Conservation (phyloP, 1,284 basidiomycete genomes). For the Schizophyllum amplum region DNA sequence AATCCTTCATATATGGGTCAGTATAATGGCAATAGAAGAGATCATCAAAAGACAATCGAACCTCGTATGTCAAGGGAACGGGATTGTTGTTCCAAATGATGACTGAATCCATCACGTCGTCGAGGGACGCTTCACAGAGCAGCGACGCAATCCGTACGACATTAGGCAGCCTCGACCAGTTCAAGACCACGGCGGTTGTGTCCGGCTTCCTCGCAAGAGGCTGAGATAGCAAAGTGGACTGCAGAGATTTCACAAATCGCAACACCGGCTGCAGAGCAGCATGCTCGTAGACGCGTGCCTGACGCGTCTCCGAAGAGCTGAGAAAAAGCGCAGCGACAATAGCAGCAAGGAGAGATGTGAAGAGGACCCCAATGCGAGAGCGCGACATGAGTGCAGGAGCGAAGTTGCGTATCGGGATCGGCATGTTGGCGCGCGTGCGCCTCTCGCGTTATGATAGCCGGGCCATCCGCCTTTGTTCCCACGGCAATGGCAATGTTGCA, state of each 20-base stretch:
- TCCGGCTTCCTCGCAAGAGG: constrained; percentile 14
- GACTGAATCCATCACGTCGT: constrained; percentile 41
- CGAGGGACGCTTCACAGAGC: constrained; percentile 40
- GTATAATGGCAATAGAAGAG: not conserved
- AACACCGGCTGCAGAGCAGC: too few relatives aligned
- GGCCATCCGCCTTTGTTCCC: too few relatives aligned
- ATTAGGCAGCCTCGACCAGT: constrained; percentile 59
- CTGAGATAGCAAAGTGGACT: not conserved
- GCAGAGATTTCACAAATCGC: not conserved
- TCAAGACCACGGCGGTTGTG: constrained; percentile 49
- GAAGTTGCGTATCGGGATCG: not conserved
- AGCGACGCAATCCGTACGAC: constrained; percentile 44
- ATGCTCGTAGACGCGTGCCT: too few relatives aligned
- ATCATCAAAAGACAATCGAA: constrained; percentile 19
- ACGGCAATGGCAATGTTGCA: not conserved
- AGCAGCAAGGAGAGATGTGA: not conserved
- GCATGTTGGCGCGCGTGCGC: not conserved
- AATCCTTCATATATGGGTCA: constrained; percentile 28
- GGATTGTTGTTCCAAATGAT: constrained; percentile 63
- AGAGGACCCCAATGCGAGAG: not conserved
- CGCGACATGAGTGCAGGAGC: not conserved
- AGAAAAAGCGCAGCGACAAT: not conserved
- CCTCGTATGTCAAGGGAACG: constrained; percentile 30
- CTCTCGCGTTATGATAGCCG: too few relatives aligned
- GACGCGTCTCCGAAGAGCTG: not conserved